Evolutionary conservation across 1,139 yeast species (phyloP), one percentile per base, ranked within the genome.

Genomic region (Yamadazyma diospyri): DNA sequence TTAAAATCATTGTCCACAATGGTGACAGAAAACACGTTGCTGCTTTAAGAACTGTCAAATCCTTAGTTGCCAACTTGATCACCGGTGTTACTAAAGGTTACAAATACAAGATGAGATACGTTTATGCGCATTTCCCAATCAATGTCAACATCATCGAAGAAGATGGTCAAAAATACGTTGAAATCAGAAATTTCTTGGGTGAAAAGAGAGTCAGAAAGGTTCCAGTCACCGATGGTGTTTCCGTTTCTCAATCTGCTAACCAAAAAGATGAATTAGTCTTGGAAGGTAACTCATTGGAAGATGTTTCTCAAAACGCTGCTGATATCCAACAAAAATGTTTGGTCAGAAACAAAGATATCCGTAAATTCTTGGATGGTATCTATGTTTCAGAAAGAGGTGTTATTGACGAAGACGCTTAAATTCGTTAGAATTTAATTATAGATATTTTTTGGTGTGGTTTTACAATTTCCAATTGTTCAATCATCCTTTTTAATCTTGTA

Each of bases 1-100:
- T 94, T 72, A 84, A 82, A 76, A 80, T 92, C 63, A 76, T 88
- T 57, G 96, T 94, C 51, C 94, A 86, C 84, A 87, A 89, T 69
- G 98, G 98, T 76, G 96, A 87, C 85, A 88, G 97, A 82, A 92
- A 92, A 82, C 98, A 92, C 76, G 97, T 92, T 69, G 99, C 99
- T 67, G 87, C 97, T 64, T 79, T 92, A 69, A 89, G 97, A 81
- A 92, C 98, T 48, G 97, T 92, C 71, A 88, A 88, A 77, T 86
- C 97, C 53, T 76, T 92, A 64, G 77, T 92, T 59, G 67, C 87
- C 64, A 92, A 94, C 87, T 72, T 92, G 81, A 72, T 92, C 75
- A 86, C 86, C 52, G 98, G 99, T 84, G 98, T 92, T 64, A 92
- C 98, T 69, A 83, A 83, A 78, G 97, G 98, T 71, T 92, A 76